phyloP scores from a whole-genome alignment of 441 rosid genomes.

The Euphorbia neoarborescens region DNA sequence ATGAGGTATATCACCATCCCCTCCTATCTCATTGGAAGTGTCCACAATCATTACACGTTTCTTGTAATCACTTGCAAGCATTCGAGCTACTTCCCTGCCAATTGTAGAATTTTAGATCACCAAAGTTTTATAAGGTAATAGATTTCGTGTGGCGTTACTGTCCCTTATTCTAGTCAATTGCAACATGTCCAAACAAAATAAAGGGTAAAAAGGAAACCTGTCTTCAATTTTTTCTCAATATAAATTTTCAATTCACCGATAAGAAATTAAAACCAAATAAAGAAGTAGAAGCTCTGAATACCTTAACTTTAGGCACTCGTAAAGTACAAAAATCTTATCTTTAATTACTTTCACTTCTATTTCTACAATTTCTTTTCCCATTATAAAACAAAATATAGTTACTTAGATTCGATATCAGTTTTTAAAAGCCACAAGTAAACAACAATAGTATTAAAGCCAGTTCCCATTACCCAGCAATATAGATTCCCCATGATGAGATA shows the following conservation, averaged over 20 bases:
- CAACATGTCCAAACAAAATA: background rate
- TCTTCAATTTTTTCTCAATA: too few relatives aligned
- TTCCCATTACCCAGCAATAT: background rate
- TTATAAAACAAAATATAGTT: background rate
- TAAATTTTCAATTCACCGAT: background rate
- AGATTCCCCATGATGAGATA: background rate
- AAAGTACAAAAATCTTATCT: background rate
- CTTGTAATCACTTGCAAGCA: constrained; percentile 78
- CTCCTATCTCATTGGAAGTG: constrained; percentile 93
- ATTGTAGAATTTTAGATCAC: constrained; percentile 15
- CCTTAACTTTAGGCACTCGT: background rate
- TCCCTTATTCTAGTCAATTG: background rate
- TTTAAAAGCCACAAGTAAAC: background rate
- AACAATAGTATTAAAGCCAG: background rate
- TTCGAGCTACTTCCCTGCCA: constrained; percentile 75
- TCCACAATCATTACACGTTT: constrained; percentile 94
- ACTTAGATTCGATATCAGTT: background rate
- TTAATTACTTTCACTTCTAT: background rate
- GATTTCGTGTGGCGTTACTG: background rate
- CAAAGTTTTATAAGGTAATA: background rate
- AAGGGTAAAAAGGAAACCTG: background rate
- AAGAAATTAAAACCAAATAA: background rate
- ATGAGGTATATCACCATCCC: constrained; percentile 97
- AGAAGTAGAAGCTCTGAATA: background rate
- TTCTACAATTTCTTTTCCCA: background rate